Conservation (phyloP, 345 rosid species). For the Linum lewisii region DNA sequence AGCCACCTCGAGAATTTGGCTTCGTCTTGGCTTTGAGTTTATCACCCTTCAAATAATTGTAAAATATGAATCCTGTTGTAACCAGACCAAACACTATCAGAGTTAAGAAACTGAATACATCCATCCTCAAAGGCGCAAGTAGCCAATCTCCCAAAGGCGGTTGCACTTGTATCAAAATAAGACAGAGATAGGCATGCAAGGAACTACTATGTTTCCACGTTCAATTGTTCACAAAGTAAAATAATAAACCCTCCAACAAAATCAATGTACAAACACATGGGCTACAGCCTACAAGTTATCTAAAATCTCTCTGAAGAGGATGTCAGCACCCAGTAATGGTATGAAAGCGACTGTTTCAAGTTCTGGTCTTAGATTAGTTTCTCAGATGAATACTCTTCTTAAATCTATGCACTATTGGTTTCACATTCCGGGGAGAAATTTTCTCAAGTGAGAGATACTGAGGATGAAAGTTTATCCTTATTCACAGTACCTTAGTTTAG, state of each 20-base stretch:
- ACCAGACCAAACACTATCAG: neutral
- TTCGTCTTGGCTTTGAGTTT: constrained; percentile 31
- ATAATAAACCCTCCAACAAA: too few relatives aligned
- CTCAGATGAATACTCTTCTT: too few relatives aligned
- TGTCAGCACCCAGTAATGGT: neutral
- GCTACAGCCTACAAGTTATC: too few relatives aligned
- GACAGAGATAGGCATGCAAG: neutral
- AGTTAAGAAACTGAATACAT: neutral
- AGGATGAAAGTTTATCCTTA: too few relatives aligned
- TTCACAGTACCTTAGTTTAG: constrained; percentile 9
- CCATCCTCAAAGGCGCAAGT: constrained; percentile 4
- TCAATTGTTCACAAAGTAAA: too few relatives aligned
- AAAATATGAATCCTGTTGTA: constrained; percentile 36
- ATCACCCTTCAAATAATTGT: constrained; percentile 24
- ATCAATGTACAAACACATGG: too few relatives aligned
- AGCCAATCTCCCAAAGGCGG: neutral
- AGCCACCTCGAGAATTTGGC: constrained; percentile 45
- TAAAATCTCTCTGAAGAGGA: too few relatives aligned
- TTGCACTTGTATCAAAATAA: neutral
- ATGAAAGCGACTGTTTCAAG: constrained; percentile 18
- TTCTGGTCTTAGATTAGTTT: constrained; percentile 19
- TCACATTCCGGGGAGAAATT: too few relatives aligned
- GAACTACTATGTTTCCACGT: neutral
- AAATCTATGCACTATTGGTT: too few relatives aligned
- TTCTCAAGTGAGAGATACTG: constrained; percentile 8